A percentile compares a stretch with the other conserved stretches of the same genome.
These are phyloP conservation scores for Fusarium cicatricum DNA, from an alignment of 2,329 filamentous ascomycete genomes.

Conservation along the genomic window DNA sequence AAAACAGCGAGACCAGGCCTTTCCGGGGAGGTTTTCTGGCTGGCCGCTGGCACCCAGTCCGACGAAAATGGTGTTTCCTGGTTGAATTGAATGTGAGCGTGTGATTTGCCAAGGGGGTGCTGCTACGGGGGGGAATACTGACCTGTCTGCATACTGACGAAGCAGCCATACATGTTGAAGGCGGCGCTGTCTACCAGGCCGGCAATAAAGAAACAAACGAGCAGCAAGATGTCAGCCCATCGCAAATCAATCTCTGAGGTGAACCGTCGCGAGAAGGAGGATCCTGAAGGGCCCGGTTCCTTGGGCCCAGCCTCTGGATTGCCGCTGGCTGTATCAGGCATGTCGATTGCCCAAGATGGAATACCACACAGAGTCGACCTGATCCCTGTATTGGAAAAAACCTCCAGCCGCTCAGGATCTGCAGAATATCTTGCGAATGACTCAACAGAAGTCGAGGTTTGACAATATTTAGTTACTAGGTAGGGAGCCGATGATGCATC, in stretches of 20 bases:
- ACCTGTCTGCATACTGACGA: constrained; percentile 44
- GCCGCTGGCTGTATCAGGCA: constrained; percentile 30
- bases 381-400: background rate
- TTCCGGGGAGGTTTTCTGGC: constrained; percentile 37
- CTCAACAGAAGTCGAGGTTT: background rate
- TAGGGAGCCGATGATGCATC: constrained; percentile 2
- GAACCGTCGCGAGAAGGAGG: constrained; percentile 21
- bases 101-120: background rate
- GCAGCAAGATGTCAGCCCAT: constrained; percentile 38
- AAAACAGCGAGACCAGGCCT: constrained; percentile 42
- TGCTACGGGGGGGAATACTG: background rate
- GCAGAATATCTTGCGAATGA: background rate
- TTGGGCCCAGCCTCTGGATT: constrained; percentile 27
- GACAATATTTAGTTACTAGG: background rate
- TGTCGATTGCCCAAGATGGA: background rate
- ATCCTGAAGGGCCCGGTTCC: background rate
- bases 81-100: background rate
- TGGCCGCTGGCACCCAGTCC: constrained; percentile 40
- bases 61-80: constrained; percentile 43
- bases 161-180: constrained; percentile 43
- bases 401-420: too few relatives aligned
- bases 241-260: constrained; percentile 28
- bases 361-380: background rate
- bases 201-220: constrained; percentile 40
- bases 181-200: constrained; percentile 41